Percentiles rank a stretch among this genome's conserved stretches.
Evolutionary conservation across 2,329 filamentous ascomycete genomes (phyloP).

Genomic region (Sclerotinia subarctica): DNA sequence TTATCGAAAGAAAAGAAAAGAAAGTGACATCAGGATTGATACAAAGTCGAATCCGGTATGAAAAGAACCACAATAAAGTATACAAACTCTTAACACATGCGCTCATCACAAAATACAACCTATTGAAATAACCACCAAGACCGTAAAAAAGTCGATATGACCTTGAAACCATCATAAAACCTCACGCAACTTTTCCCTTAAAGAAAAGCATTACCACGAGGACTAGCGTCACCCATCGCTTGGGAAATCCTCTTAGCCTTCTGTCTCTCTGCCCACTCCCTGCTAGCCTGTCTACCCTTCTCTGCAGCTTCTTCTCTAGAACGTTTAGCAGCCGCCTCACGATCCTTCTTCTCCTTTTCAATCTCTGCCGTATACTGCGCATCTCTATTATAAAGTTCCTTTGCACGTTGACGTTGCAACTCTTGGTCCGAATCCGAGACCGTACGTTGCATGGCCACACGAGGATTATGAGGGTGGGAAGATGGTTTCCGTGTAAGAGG

Average conservation of each 20-base stretch:
- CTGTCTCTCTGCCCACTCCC: conserved; percentile 62
- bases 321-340: conserved; percentile 52
- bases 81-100: not conserved
- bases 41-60: not conserved
- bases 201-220: conserved; percentile 32
- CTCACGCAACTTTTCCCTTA: not conserved
- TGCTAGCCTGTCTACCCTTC: conserved; percentile 55
- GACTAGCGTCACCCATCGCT: conserved; percentile 28
- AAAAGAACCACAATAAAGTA: not conserved
- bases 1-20: not conserved
- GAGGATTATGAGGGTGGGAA: conserved; percentile 26
- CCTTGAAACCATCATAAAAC: not conserved
- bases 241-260: conserved; percentile 32
- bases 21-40: not conserved
- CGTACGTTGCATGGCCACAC: conserved; percentile 42
- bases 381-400: conserved; percentile 54
- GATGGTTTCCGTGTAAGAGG: conserved; percentile 30
- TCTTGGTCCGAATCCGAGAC: conserved; percentile 51
- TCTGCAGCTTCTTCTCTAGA: conserved; percentile 61
- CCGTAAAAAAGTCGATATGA: not conserved
- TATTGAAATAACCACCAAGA: not conserved
- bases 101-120: not conserved
- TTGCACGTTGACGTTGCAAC: conserved; percentile 51
- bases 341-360: conserved; percentile 52
- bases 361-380: conserved; percentile 47